Evolutionary conservation across 257 asterid species (phyloP).

Genomic region (Buddleja alternifolia): DNA sequence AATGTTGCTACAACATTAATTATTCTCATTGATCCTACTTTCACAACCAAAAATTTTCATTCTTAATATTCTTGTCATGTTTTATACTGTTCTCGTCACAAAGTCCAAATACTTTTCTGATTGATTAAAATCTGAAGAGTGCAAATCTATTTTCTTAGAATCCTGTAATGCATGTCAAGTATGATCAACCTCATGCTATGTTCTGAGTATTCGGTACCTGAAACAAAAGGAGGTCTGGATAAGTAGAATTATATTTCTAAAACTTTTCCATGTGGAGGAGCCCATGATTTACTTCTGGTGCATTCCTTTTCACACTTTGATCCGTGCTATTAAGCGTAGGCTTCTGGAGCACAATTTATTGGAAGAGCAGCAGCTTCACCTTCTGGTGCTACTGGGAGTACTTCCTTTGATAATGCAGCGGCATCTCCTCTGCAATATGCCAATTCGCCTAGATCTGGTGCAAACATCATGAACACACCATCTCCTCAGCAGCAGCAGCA

Average conservation of each 20-base stretch:
- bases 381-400: constrained; percentile 60
- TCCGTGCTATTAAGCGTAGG: constrained; percentile 47
- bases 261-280: constrained; percentile 21
- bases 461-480: constrained; percentile 92
- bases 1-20: constrained; percentile 4
- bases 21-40: background rate
- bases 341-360: constrained; percentile 69
- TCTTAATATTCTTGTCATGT: background rate
- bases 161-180: constrained; percentile 5
- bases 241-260: constrained; percentile 6
- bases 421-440: constrained; percentile 89
- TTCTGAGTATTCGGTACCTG: constrained; percentile 15
- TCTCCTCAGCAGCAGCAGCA: constrained; percentile 94
- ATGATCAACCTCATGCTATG: constrained; percentile 9
- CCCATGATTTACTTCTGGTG: constrained; percentile 3
- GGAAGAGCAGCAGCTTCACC: constrained; percentile 97
- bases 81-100: background rate
- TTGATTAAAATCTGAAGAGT: constrained; percentile 4
- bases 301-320: constrained; percentile 24
- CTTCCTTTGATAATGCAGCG: constrained; percentile 76
- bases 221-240: background rate
- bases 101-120: background rate
- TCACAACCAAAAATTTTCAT: constrained; percentile 9
- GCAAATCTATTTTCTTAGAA: background rate
- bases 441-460: constrained; percentile 89